Base-by-base conservation (phyloP, 2,329 filamentous ascomycete genomes). In the Curvularia verruculosa region DNA sequence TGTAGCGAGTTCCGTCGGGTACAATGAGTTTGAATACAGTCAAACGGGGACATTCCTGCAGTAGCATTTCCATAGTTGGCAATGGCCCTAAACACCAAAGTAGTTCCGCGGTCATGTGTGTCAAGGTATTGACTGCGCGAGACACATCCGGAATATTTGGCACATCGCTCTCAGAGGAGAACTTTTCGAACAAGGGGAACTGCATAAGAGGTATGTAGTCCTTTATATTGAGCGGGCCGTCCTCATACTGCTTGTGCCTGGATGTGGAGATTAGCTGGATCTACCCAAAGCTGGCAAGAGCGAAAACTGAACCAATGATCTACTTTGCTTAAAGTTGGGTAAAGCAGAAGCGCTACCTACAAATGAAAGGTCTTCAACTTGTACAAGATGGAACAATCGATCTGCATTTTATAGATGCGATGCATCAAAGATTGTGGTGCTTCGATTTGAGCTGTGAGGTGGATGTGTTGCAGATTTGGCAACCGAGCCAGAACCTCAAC, bases 291-390 rank as follows among this genome's bases (percentile, higher is more conserved):
- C 23, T 28, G 21, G 13, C 24, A 45, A 18, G 41, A 18, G 41
- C 15, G 15, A 45, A 10, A 45, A 28, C n/a, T 5, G 13, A 28
- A 28, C 3, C 8, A 13, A 29, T 45, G 24, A 18, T 45, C 24
- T 10, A 44, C 5, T 7, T 36, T 26, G 5, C 15, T 24, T 31
- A 26, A 7, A 18, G 4, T 36, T 19, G 10, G 19, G 44, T 18
- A 19, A 45, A 18, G 26, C 3, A 41, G 8, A 2, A 2, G 9
- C 13, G 9, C n/a, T 3, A 36, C 51, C 12, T 43, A 59, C 52
- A 59, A 15, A 36, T 46, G 45, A n/a, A 61, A 53, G 8, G 52
- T 59, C 28, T 54, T 53, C 49, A 52, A 50, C n/a, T 21, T 56
- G 5, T 37, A 29, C 18, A 52, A 44, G 31, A 58, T 47, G 12